Percentiles rank a stretch among this genome's conserved stretches.
Evolutionary conservation across 441 rosid species (phyloP).

Genomic region (Euphorbia schlechtendalii): DNA sequence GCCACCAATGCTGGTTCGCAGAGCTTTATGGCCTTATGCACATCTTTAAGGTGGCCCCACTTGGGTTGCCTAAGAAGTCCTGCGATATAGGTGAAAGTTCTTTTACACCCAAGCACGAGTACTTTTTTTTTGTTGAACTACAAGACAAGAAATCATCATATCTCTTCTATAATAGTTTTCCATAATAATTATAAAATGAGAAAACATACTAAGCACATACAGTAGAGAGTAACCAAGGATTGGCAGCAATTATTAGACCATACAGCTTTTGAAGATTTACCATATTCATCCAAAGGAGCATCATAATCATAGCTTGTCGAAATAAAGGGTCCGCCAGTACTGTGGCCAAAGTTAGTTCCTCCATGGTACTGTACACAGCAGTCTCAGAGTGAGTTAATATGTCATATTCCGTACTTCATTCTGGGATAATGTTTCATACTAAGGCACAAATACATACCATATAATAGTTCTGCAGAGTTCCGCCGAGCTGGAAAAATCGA

Average conservation of each 20-base stretch:
- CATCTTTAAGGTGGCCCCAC: slow-evolving; percentile 71
- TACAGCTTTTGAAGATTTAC: slow-evolving; percentile 24
- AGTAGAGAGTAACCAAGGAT: slow-evolving; percentile 4
- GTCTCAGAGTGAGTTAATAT: slow-evolving; percentile 19
- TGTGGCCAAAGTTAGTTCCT: slow-evolving; percentile 74
- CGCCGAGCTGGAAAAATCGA: slow-evolving; percentile 69
- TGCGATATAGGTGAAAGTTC: slow-evolving; percentile 19
- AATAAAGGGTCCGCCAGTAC: slow-evolving; percentile 62
- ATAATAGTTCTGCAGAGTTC: slow-evolving; percentile 74
- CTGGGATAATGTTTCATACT: neutral
- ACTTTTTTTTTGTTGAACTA: slow-evolving; percentile 1
- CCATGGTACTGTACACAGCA: slow-evolving; percentile 61
- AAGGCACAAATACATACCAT: slow-evolving; percentile 44
- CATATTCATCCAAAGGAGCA: slow-evolving; percentile 81
- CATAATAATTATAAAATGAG: neutral
- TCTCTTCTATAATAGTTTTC: slow-evolving; percentile 5
- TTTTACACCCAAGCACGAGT: too few relatives aligned
- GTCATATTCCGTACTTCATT: slow-evolving; percentile 1
- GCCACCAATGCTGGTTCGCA: slow-evolving; percentile 53
- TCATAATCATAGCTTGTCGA: slow-evolving; percentile 80
- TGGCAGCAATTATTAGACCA: slow-evolving; percentile 6
- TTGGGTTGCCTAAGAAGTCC: slow-evolving; percentile 66
- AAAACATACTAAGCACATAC: neutral
- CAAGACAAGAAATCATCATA: neutral
- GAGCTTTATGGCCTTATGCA: slow-evolving; percentile 59